A percentile compares a stretch with the other conserved stretches of the same genome.
Conservation (phyloP, 139 green algal species). For the Closterium sp. region DNA sequence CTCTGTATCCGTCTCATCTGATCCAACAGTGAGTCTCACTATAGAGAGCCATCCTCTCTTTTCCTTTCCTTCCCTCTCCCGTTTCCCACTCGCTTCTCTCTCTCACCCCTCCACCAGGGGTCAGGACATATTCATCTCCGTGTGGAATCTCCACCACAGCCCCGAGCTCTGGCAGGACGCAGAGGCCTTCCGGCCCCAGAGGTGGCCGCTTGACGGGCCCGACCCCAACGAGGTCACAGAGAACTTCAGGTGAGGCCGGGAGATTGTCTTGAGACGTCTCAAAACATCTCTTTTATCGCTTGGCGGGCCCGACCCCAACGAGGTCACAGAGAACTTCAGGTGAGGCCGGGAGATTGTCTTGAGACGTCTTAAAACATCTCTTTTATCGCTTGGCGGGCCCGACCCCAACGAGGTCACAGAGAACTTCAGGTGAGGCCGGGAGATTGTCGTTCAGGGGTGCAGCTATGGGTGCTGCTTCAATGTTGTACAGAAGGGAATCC, state of each 20-base stretch:
- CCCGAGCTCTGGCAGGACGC: conserved; percentile 91
- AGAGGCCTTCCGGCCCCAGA: conserved; percentile 84
- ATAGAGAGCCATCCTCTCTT: too few species aligned
- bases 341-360: too few species aligned
- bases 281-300: too few species aligned
- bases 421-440: not conserved
- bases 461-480: not conserved
- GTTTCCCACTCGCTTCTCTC: conserved; percentile 24
- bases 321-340: conserved; percentile 93
- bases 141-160: conserved; percentile 66
- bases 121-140: conserved; percentile 96
- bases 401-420: not conserved
- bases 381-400: not conserved
- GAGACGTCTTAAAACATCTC: not conserved
- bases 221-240: conserved; percentile 93
- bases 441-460: too few species aligned
- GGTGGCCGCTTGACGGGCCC: conserved; percentile 85
- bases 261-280: too few species aligned
- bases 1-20: too few species aligned
- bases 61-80: not conserved
- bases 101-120: conserved; percentile 60
- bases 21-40: too few species aligned
- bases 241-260: conserved; percentile 78
- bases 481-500: too few species aligned
- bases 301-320: conserved; percentile 83